Base-by-base conservation (phyloP, 169 alveolate species). In the Plasmodium chabaudi region DNA sequence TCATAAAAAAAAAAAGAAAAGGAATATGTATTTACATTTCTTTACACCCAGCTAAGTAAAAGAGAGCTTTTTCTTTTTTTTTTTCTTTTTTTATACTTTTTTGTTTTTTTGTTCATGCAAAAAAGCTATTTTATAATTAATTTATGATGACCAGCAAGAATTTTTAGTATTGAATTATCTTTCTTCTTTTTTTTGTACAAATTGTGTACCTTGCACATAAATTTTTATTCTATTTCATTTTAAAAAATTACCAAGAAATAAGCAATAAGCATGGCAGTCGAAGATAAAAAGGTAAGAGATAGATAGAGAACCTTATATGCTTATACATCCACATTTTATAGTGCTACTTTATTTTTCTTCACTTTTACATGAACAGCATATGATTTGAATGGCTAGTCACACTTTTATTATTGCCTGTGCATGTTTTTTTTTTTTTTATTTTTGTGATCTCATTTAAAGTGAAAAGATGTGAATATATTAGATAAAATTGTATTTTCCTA, bases 231-330 rank as follows among this genome's bases (percentile, higher is more conserved):
- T 9, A 9, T 9, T 19, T 23, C 67, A 23, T 57, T 19, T 15
- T 57, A 15, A 51, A 25, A 39, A 51, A 57, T 19, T 5, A 15
- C 19, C 1, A n/a, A 39, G 55, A 71, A 10, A 39, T 49, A 53
- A 71, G 34, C 69, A 21, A n/a, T 17, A 75, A 75, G 13, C 4
- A 75, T 75, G 88, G 64, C 88, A 55, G 88, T 74, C 7, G 88
- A 75, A 51, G 88, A 75, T 55, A 75, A 75, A 67, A 75, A 75
- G 75, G 88, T 75, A 75, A 39, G 51, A n/a, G 9, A 44, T 19
- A n/a, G 19, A 9, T 44, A 27, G 2, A 19, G 9, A 27, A 5
- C 19, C 27, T 67, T 72, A 0, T 72, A 34, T 72, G 17, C n/a
- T n/a, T 21, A 68, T 68, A 7, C 15, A 68, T 44, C n/a, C 15